These are phyloP conservation scores for Coemansia sp. DNA, from an alignment of 371 early-diverging fungal genomes.

Conservation along the genomic window DNA sequence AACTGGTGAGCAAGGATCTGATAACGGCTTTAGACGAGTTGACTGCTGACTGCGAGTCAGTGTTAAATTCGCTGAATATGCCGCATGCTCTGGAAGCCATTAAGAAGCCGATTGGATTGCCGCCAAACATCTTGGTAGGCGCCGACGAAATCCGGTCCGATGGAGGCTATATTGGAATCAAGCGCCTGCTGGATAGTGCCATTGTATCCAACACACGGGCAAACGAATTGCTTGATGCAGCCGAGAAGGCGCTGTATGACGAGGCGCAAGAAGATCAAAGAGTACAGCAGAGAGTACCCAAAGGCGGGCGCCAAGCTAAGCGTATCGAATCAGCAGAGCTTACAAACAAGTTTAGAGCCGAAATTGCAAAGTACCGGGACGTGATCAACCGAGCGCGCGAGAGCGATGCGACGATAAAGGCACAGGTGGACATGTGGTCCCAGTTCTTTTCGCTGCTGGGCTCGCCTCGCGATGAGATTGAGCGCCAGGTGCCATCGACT, in stretches of 20 bases:
- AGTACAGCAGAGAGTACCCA: slow-evolving; percentile 56
- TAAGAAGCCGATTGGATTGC: slow-evolving; percentile 66
- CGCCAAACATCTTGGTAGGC: slow-evolving; percentile 61
- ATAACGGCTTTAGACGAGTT: slow-evolving; percentile 61
- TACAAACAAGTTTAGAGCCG: slow-evolving; percentile 61
- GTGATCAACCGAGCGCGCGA: slow-evolving; percentile 68
- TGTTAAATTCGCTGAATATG: slow-evolving; percentile 62
- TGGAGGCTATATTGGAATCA: slow-evolving; percentile 65
- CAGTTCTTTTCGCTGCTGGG: slow-evolving; percentile 63
- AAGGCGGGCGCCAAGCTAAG: slow-evolving; percentile 55
- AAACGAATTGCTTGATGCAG: slow-evolving; percentile 57
- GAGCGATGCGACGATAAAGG: slow-evolving; percentile 64
- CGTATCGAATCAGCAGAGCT: slow-evolving; percentile 62
- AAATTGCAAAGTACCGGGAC: slow-evolving; percentile 60
- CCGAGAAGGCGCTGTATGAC: slow-evolving; percentile 64
- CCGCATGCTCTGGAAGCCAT: slow-evolving; percentile 69
- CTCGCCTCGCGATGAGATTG: slow-evolving; percentile 49
- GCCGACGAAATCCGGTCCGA: slow-evolving; percentile 72
- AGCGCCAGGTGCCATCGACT: slow-evolving; percentile 51
- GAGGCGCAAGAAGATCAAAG: slow-evolving; percentile 73
- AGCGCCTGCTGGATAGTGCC: slow-evolving; percentile 64
- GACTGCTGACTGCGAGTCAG: slow-evolving; percentile 61
- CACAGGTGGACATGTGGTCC: slow-evolving; percentile 64
- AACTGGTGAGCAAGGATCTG: slow-evolving; percentile 65
- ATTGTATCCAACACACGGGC: slow-evolving; percentile 54